A percentile compares a stretch with the other conserved stretches of the same genome.
phyloP scores from a whole-genome alignment of 148 eudicot species.

The Persicaria maculosa region DNA sequence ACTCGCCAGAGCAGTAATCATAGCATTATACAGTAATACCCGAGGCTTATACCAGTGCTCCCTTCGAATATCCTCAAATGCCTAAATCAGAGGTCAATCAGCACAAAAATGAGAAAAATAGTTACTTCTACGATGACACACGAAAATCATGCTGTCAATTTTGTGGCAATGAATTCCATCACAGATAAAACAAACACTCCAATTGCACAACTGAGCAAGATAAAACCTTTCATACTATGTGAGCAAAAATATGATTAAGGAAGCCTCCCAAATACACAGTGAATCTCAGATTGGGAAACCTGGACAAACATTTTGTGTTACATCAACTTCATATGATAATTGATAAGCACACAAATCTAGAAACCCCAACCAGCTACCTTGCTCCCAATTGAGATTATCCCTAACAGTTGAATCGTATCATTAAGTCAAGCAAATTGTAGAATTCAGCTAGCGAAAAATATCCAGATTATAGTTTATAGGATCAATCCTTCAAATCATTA shows the following conservation, averaged over 20 bases:
- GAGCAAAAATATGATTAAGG: not conserved
- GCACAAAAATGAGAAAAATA: not conserved
- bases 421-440: no score
- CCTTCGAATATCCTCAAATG: conserved; percentile 40
- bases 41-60: conserved; percentile 58
- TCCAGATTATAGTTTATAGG: no score
- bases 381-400: no score
- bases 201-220: not conserved
- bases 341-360: no score
- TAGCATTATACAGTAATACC: conserved; percentile 37
- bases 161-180: not conserved
- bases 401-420: no score
- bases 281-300: no score
- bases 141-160: not conserved
- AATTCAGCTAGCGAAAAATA: no score
- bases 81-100: conserved; percentile 17
- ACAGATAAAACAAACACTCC: not conserved
- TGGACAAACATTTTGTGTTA: no score
- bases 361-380: no score
- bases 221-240: not conserved
- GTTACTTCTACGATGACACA: conserved; percentile 1
- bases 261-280: no score
- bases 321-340: no score
- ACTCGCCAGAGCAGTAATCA: conserved; percentile 42
- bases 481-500: not conserved